Conservation (phyloP, 1,139 yeast species). For the Geotrichum australiense region DNA sequence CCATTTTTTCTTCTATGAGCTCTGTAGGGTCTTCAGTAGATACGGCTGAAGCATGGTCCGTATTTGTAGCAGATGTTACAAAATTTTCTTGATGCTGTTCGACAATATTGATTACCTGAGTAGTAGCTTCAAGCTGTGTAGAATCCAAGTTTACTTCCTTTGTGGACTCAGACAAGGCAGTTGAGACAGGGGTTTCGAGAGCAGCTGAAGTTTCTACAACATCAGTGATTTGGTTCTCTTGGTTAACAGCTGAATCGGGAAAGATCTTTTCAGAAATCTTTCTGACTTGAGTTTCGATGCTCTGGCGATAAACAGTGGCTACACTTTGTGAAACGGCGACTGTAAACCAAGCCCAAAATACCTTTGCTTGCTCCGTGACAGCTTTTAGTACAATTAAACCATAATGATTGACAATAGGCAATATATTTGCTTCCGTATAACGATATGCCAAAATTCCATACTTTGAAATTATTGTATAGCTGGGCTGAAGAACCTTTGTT, state of each 20-base stretch:
- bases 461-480: conserved; percentile 14
- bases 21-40: not conserved
- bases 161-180: not conserved
- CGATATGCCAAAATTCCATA: conserved; percentile 5
- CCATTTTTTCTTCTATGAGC: not conserved
- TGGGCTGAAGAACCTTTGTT: conserved; percentile 16
- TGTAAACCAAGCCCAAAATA: conserved; percentile 20
- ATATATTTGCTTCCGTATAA: conserved; percentile 3
- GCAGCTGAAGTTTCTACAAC: not conserved
- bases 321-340: conserved; percentile 22
- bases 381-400: not conserved
- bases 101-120: not conserved
- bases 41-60: not conserved
- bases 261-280: conserved; percentile 26
- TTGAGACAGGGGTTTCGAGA: not conserved
- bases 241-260: conserved; percentile 11
- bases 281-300: conserved; percentile 28
- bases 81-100: not conserved
- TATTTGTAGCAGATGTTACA: not conserved
- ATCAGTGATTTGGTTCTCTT: not conserved
- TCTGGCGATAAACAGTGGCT: conserved; percentile 22
- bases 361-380: conserved; percentile 7
- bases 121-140: not conserved
- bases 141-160: too few relatives aligned
- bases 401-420: conserved; percentile 6